Evolutionary conservation across 1,139 yeast species (phyloP).

Genomic region (Candida gigantensis): DNA sequence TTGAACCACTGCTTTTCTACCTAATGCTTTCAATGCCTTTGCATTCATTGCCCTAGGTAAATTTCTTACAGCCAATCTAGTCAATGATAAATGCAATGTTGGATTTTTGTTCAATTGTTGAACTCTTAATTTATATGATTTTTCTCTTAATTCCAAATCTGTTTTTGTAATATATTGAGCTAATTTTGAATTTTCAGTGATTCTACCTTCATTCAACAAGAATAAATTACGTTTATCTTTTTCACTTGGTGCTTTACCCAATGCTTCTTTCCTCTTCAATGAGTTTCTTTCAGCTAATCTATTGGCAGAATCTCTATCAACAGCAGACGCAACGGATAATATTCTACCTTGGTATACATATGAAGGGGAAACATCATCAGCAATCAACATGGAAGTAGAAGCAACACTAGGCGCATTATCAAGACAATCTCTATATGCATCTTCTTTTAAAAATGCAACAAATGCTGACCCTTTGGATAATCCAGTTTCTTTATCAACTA

Average conservation of each 20-base stretch:
- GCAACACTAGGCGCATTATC: constrained; percentile 77
- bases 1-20: constrained; percentile 91
- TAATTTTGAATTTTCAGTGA: constrained; percentile 75
- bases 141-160: constrained; percentile 86
- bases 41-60: constrained; percentile 90
- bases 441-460: constrained; percentile 73
- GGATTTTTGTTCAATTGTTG: constrained; percentile 92
- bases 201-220: constrained; percentile 91
- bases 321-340: constrained; percentile 78
- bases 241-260: constrained; percentile 80
- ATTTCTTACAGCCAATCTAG: constrained; percentile 92
- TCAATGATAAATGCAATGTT: constrained; percentile 82
- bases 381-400: constrained; percentile 75
- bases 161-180: constrained; percentile 67
- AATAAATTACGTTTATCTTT: constrained; percentile 84
- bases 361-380: constrained; percentile 87
- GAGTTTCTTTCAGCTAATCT: constrained; percentile 74
- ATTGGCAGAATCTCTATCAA: constrained; percentile 84
- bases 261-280: constrained; percentile 65
- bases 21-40: constrained; percentile 85
- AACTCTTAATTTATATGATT: constrained; percentile 81
- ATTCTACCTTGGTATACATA: constrained; percentile 94
- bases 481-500: constrained; percentile 81
- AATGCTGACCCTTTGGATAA: constrained; percentile 94
- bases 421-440: constrained; percentile 67